Base-by-base conservation (phyloP, 2,329 filamentous ascomycete genomes). In the Botrytis aclada region DNA sequence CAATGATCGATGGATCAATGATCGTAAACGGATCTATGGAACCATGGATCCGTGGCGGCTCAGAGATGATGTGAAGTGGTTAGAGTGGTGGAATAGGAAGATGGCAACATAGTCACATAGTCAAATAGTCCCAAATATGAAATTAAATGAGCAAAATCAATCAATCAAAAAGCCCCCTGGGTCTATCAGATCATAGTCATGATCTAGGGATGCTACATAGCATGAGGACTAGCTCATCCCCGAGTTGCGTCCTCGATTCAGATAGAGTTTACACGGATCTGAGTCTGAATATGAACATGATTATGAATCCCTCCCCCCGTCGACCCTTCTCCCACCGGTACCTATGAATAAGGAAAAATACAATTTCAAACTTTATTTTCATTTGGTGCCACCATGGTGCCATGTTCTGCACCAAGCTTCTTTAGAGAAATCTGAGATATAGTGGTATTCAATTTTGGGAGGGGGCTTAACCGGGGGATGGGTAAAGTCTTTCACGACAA, bases 341-440 rank as follows among this genome's bases (percentile, higher is more conserved):
- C 16, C 14, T 54, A n/a, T n/a, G 60, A 62, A 62, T 39, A 18
- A n/a, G 22, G 37, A 51, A 51, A 29, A 54, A 29, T 18, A 2
- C 18, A 16, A 56, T 29, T 18, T 18, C 51, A 56, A 56, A 56
- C 51, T 56, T 18, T 56, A 62, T 62, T 41, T n/a, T 18, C 22
- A 62, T 34, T 62, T 62, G 8, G 37, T 39, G 58, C 34, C 22
- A 37, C 29, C 54, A 47, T n/a, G 43, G 74, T 73, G 74, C 66
- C 74, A 75, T 74, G 64, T 63, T 62, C 66, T 75, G 75, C 74
- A 76, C 75, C 72, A 74, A 73, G 74, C 76, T 76, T 61, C 72
- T 60, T 62, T n/a, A 61, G 29, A 61, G 43, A 62, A 34, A 51
- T 66, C 25, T 39, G 18, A 54, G 43, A 63, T 41, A 43, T 7